Evolutionary conservation across 768 basidiomycete genomes (phyloP), one percentile per base, ranked within the genome.

Genomic region (Macrolepiota fuliginosa): DNA sequence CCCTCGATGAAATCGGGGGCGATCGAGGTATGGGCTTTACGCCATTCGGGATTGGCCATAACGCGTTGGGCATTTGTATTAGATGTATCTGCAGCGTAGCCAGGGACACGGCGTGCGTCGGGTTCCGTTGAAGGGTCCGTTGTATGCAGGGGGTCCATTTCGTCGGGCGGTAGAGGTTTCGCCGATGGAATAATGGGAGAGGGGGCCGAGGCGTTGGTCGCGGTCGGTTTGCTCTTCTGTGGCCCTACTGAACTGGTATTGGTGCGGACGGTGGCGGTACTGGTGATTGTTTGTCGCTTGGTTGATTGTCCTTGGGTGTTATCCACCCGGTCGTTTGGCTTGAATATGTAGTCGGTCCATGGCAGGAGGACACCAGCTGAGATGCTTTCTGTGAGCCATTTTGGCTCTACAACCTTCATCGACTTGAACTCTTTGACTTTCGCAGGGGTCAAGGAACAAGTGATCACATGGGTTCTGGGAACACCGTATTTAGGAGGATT

Each of bases 381-480:
- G n/a, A 83, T 84, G 65, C 93, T 96, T 35, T 94, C 84, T 11
- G 88, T 78, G 11, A 99, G 80, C 97, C 97, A 99, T 61, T 88
- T 88, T 0, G 95, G 94, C 50, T 79, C 80, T 40, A 90, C 94
- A 15, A 98, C 90, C 71, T 95, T 97, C 89, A 96, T 91, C 45
- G 89, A 73, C 71, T 89, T 83, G 73, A 95, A 98, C 67, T 96
- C 94, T 22, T 84, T 84, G 47, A 94, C 83, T 74, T 98, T 99
- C 45, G 88, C 86, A 0, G 93, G 89, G 0, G 96, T 98, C 47
- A 99, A 82, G 35, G 92, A 90, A 65, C 89, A 90, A 3, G 97
- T 96, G 54, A 99, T 79, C 66, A 99, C 89, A 71, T 97, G 95
- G 0, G 95, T 96, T 32, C 92, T 93, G 67, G 29, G 10, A 46